These are phyloP conservation scores for Mycotypha africana DNA, from an alignment of 371 early-diverging fungal species.

Conservation along the genomic window DNA sequence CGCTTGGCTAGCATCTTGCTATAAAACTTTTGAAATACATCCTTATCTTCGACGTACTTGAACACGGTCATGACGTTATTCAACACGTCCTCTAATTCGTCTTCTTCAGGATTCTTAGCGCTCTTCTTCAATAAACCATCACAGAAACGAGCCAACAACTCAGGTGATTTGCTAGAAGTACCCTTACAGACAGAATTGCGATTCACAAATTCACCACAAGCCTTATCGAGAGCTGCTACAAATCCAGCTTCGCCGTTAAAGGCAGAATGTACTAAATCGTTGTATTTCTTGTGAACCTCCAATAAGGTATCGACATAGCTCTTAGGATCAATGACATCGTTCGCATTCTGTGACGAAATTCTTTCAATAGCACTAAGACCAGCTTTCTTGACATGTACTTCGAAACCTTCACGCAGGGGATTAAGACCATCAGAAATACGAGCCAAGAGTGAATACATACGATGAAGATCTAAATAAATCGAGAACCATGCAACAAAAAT, in stretches of 20 bases:
- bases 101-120: conserved; percentile 77
- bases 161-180: conserved; percentile 72
- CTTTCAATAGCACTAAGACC: conserved; percentile 81
- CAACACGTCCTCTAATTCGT: conserved; percentile 80
- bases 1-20: conserved; percentile 74
- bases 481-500: background rate
- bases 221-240: conserved; percentile 87
- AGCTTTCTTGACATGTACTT: conserved; percentile 76
- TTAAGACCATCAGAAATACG: conserved; percentile 82
- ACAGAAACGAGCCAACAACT: conserved; percentile 80
- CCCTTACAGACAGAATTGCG: conserved; percentile 77
- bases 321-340: conserved; percentile 62
- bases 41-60: conserved; percentile 86
- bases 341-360: conserved; percentile 63
- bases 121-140: conserved; percentile 84
- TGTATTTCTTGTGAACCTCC: conserved; percentile 76
- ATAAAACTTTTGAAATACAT: conserved; percentile 86
- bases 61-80: conserved; percentile 82
- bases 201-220: conserved; percentile 91
- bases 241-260: conserved; percentile 88
- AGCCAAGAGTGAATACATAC: conserved; percentile 78
- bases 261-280: conserved; percentile 65
- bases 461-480: conserved; percentile 61
- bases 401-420: conserved; percentile 75
- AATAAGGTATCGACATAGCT: conserved; percentile 80